These are phyloP conservation scores for Davidsoniella virescens DNA, from an alignment of 2,329 filamentous ascomycete species.

Conservation along the genomic window DNA sequence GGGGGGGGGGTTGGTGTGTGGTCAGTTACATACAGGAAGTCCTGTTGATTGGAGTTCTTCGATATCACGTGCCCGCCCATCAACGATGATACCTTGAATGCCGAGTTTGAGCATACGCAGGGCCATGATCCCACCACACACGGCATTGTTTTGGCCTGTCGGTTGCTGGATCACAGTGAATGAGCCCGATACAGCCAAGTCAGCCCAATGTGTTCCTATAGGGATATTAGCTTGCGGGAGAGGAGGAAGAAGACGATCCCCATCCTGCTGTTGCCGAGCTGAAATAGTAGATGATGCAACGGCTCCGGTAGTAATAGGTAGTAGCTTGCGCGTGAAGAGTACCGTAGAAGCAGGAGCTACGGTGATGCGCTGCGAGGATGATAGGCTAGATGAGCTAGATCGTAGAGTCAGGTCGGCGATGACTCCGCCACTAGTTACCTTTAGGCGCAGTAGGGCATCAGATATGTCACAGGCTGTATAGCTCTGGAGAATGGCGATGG, in stretches of 20 bases:
- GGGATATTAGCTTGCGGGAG: slow-evolving; percentile 33
- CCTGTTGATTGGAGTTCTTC: slow-evolving; percentile 37
- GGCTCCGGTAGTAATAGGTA: slow-evolving; percentile 18
- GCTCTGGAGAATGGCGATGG: slow-evolving; percentile 17
- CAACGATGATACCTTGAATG: slow-evolving; percentile 46
- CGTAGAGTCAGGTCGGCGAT: slow-evolving; percentile 37
- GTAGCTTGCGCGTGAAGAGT: slow-evolving; percentile 44
- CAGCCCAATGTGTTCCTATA: slow-evolving; percentile 48
- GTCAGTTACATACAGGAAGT: slow-evolving; percentile 33
- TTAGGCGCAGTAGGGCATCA: slow-evolving; percentile 55
- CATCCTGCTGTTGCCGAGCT: neutral
- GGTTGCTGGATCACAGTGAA: slow-evolving; percentile 54
- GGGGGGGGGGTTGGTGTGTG: too few species aligned
- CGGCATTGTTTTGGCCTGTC: slow-evolving; percentile 46
- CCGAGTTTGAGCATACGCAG: slow-evolving; percentile 47
- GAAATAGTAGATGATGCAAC: too few species aligned
- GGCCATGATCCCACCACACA: slow-evolving; percentile 65
- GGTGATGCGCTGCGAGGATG: neutral
- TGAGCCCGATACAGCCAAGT: slow-evolving; percentile 41
- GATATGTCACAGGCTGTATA: slow-evolving; percentile 45
- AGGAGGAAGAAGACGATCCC: neutral
- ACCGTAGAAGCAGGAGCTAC: slow-evolving; percentile 41
- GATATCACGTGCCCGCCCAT: slow-evolving; percentile 52
- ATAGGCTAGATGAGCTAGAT: slow-evolving; percentile 7
- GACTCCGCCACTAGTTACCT: slow-evolving; percentile 49